Base-by-base conservation (phyloP, 805 yeast species). In the Zygosaccharomyces pseudorouxii region DNA sequence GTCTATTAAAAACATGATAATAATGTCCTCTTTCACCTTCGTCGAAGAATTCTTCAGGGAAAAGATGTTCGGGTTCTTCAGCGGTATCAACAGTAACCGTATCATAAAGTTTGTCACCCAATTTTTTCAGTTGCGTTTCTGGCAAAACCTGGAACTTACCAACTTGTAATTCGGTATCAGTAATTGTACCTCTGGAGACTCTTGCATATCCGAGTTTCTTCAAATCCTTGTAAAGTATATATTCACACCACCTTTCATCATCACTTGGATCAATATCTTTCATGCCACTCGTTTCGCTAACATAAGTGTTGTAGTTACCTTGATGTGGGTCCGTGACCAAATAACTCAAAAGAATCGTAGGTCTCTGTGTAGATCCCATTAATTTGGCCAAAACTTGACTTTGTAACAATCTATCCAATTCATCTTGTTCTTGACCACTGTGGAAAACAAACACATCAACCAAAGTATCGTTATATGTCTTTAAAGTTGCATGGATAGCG, bases 231-330 rank as follows among this genome's bases (percentile, higher is more conserved):
- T 85, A 93, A 55, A 93, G 71, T 53, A 93, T 89, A 70, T 93
- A 93, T 71, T 93, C 96, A 71, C 99, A 93, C 99, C 99, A 93
- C 71, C 99, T 81, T 63, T 93, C 99, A 82, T 90, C 87, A 65
- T 92, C 97, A 6, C 84, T 74, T 38, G 90, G 84, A 66, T 93
- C 99, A 54, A 93, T 89, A 66, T 93, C 99, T 59, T 83, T 80
- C 92, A 93, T 88, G 28, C 96, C 86, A 1, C 92, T 81, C 55
- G 73, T 68, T 43, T 84, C 86, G 59, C 95, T 82, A 16, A 90
- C 97, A 68, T 89, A 89, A 1, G 89, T 89, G 70, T 87, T 84
- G 74, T 92, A 92, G 69, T 93, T 92, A 9, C 97, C 98, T 64
- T 83, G 78, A 42, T 79, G 71, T 10, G 99, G 98, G 30, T 77